A percentile compares a stretch with the other conserved stretches of the same genome.
Evolutionary conservation across 2,329 filamentous ascomycete genomes (phyloP).

Genomic region (Pseudopithomyces chartarum): DNA sequence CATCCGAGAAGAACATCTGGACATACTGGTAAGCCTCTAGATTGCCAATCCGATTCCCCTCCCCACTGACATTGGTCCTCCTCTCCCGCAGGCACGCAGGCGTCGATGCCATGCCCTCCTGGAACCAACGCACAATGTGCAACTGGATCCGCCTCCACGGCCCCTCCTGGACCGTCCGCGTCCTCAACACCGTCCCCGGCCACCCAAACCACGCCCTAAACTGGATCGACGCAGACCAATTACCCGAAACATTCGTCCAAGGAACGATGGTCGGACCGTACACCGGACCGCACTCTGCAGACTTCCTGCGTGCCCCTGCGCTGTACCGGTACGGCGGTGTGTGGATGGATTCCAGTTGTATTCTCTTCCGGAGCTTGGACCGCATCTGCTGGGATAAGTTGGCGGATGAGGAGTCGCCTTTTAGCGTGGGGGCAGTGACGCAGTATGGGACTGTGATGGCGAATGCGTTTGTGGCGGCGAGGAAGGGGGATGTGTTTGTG

Average conservation of each 20-base stretch:
- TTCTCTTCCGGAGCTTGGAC: conserved; percentile 47
- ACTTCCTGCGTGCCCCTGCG: conserved; percentile 53
- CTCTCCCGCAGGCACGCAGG: conserved; percentile 38
- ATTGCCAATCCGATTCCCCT: too few relatives aligned
- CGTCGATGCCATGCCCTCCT: conserved; percentile 41
- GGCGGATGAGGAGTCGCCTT: conserved; percentile 44
- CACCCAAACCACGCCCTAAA: conserved; percentile 48
- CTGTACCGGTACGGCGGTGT: conserved; percentile 48
- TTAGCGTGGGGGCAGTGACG: conserved; percentile 34
- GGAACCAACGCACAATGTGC: conserved; percentile 49
- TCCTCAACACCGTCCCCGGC: conserved; percentile 45
- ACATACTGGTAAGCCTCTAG: conserved; percentile 31
- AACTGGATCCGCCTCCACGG: conserved; percentile 49
- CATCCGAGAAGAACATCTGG: conserved; percentile 50
- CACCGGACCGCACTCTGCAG: conserved; percentile 52
- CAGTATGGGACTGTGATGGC: conserved; percentile 33
- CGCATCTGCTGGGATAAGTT: conserved; percentile 47
- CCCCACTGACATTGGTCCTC: too few relatives aligned
- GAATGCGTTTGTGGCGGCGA: conserved; percentile 53
- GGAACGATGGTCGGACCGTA: conserved; percentile 52
- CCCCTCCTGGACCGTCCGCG: conserved; percentile 48
- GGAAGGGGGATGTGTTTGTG: conserved; percentile 52
- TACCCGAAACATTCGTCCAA: conserved; percentile 48
- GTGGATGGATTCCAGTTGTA: conserved; percentile 49
- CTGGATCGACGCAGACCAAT: conserved; percentile 42